Evolutionary conservation across 2,329 filamentous ascomycete species (phyloP), one percentile per base, ranked within the genome.

Genomic region (Thielaviopsis cerberus): DNA sequence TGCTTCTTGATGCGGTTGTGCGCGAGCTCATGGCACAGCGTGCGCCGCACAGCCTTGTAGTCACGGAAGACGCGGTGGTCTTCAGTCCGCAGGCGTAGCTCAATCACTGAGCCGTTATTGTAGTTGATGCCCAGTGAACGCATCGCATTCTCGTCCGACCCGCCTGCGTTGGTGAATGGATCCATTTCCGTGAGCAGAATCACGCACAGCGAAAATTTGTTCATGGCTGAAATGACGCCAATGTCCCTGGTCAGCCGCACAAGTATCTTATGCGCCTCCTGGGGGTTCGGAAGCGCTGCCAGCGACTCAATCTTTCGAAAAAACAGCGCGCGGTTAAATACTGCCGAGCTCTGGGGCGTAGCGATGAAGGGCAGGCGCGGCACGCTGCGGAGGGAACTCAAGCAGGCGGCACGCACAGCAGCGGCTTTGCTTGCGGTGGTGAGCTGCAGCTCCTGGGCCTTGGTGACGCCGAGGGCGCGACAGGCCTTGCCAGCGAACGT

Each of bases 121-220:
- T 88, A 76, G 67, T 98, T 98, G 48, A 97, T 69, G 0, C 92
- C 92, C 0, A 97, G 71, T 1, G 87, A 90, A 51, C 88, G 78
- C 54, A 82, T 82, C n/a, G 76, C 78, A 59, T 76, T 75, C 65
- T 92, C 85, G 65, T 87, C 84, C 3, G 80, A 86, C 1, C 74
- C 69, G 62, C 77, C 69, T 0, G 90, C 96, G 69, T 96, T 82
- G 63, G 83, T 78, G 0, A 83, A 76, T 0, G 92, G 92, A 65
- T 98, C 86, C 91, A 98, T 97, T 71, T 98, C 92, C 0, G 90
- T 96, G 25, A 98, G 75, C 2, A 97, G 70, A 0, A 84, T 84
- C 0, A 98, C 92, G 22, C 78, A 80, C 73, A 94, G 96, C 62
- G 82, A 79, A 72, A 95, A 90, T 64, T 82, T 83, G 17, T 78